Base-by-base conservation (phyloP, 495 filamentous ascomycete genomes). In the Xylaria intraflava region DNA sequence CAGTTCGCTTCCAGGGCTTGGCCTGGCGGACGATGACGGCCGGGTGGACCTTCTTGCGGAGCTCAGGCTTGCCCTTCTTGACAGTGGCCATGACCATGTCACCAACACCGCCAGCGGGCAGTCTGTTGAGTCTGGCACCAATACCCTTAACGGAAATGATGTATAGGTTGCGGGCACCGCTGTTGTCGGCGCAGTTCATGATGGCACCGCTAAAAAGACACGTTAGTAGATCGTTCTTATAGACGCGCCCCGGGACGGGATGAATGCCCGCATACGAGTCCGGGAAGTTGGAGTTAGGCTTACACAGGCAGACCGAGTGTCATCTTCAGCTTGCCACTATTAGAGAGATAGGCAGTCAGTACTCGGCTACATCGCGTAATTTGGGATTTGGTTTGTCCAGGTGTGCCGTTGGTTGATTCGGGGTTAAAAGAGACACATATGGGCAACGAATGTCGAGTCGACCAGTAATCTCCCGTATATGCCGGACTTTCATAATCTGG, bases 41-140 rank as follows among this genome's bases (percentile, higher is more conserved):
- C 58, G 92, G 93, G 90, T 96, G 95, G 76, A 98, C 92, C 85
- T 98, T 98, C 87, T 98, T 98, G 71, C 92, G 81, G 66, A 98
- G 79, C 78, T 98, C 92, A 45, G 93, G 92, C 88, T 98, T 98
- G 72, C 92, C 90, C 88, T 99, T 99, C 88, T 99, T 97, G 77
- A 99, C 92, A 59, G 93, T 97, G 56, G 92, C 90, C 93, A 98
- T 97, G 67, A 98, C 94, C 93, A 98, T 97, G 79, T 98, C 93
- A 38, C 62, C 40, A 66, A 97, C 94, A 82, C 35, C 35, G 17
- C 35, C 35, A 19, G 35, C 35, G 35, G 35, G 35, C n/a, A 99
- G 86, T 72, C 93, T 84, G 83, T 99, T 99, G 58, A 99, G 87
- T 61, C 93, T 90, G 60, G 93, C 94, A 81, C 93, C 94, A 69